Conservation (phyloP, 106 monocot species). For the Allium sativum region DNA sequence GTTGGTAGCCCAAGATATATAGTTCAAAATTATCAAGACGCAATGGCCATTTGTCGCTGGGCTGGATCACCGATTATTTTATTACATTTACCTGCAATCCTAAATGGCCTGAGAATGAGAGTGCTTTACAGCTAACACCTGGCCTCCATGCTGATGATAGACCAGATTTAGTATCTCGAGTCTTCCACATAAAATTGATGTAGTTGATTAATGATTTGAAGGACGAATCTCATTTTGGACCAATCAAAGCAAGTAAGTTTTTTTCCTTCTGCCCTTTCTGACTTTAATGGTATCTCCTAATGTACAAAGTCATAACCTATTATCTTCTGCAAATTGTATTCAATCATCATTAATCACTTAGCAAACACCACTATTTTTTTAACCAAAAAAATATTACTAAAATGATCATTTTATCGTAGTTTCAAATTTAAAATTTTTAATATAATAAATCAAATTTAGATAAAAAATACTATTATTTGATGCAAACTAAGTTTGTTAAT, state of each 20-base stretch:
- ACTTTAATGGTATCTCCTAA: too few relatives aligned
- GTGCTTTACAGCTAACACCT: neutral
- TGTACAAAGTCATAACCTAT: too few relatives aligned
- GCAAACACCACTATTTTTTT: too few relatives aligned
- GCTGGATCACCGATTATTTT: slow-evolving; percentile 8
- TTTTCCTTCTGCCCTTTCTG: too few relatives aligned
- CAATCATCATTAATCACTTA: too few relatives aligned
- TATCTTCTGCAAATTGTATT: too few relatives aligned
- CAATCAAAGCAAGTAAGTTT: neutral
- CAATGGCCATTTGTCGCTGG: slow-evolving; percentile 15
- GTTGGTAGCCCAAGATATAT: slow-evolving; percentile 12
- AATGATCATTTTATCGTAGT: too few relatives aligned
- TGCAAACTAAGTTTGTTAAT: too few relatives aligned
- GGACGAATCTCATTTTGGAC: neutral
- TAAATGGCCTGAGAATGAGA: slow-evolving; percentile 14
- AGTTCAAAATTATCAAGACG: slow-evolving; percentile 25
- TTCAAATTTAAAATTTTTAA: too few relatives aligned
- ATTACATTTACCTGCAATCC: slow-evolving; percentile 18
- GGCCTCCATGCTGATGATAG: slow-evolving; percentile 9
- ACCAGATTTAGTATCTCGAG: slow-evolving; percentile 10
- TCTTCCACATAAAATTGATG: slow-evolving; percentile 16
- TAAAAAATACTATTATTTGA: too few relatives aligned
- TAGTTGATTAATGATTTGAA: neutral
- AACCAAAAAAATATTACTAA: too few relatives aligned
- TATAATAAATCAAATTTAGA: too few relatives aligned